Conservation (phyloP, 2,329 filamentous ascomycete genomes). For the Exophiala calicioides region DNA sequence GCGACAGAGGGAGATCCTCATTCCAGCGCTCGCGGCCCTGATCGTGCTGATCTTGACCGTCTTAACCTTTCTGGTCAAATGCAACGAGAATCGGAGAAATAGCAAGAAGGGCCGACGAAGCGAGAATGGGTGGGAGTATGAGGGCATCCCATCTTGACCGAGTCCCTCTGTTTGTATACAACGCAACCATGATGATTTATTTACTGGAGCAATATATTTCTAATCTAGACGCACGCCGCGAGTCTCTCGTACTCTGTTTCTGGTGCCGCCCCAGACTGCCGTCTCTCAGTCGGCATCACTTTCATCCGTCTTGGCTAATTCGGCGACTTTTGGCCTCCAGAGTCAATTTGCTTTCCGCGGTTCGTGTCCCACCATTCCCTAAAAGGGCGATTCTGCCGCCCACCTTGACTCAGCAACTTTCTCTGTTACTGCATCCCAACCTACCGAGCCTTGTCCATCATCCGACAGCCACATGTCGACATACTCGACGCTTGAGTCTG, state of each 20-base stretch:
- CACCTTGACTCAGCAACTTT: too few relatives aligned
- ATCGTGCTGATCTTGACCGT: constrained; percentile 63
- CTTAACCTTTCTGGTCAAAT: constrained; percentile 65
- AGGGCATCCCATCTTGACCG: constrained; percentile 61
- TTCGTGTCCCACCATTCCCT: too few relatives aligned
- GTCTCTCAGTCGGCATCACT: neutral
- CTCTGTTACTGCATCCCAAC: too few relatives aligned
- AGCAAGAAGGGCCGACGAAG: constrained; percentile 54
- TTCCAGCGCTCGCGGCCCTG: constrained; percentile 63
- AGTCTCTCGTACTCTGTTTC: neutral
- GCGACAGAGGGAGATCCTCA: constrained; percentile 53
- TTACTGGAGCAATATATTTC: constrained; percentile 1
- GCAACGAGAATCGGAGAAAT: constrained; percentile 60
- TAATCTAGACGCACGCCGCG: neutral
- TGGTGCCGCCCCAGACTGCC: neutral
- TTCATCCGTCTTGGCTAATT: constrained; percentile 9
- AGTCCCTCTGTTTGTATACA: too few relatives aligned
- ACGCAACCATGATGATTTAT: too few relatives aligned
- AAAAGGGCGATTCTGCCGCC: too few relatives aligned
- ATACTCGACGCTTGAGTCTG: too few relatives aligned
- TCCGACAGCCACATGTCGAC: too few relatives aligned
- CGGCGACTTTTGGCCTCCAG: constrained; percentile 17
- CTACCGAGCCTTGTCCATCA: too few relatives aligned
- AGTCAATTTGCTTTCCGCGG: neutral
- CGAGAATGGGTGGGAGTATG: constrained; percentile 64